Evolutionary conservation across 495 filamentous ascomycete genomes (phyloP), one percentile per base, ranked within the genome.

Genomic region (Hypoxylon lienhwacheense): DNA sequence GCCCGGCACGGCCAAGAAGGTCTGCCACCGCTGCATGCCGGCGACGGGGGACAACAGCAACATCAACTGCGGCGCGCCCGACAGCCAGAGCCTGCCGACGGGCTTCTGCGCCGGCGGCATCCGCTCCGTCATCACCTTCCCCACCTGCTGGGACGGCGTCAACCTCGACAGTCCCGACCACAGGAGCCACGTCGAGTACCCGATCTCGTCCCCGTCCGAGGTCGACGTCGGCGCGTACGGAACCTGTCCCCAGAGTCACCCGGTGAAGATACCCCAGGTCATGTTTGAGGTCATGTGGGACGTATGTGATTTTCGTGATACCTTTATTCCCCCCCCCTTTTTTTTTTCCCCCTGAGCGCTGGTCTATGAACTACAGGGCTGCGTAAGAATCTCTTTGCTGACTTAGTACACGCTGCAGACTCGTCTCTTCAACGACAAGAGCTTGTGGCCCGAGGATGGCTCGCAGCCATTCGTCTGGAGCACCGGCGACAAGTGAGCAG

Each of bases 141-240:
- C 70, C 5, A 70, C 65, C 8, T 66, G 65, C 73, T 89, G 86
- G 86, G 84, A 89, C 56, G 86, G 86, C 6, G 74, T 83, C 60
- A 77, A 85, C 53, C 59, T 75, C n/a, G 83, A 86, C 52, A 77
- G 81, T 4, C 17, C 53, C 0, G 75, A 85, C 60, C 85, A 88
- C 67, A 78, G 76, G 55, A 76, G 73, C 42, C 86, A 89, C 60
- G 68, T 73, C 3, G 66, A 68, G 8, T 73, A 73, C 44, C 65
- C 67, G 5, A 31, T 78, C 37, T n/a, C 7, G 81, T 87, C 39
- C 5, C 35, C 51, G 1, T 24, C 24, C 1, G 52, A 48, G 7
- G 36, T 45, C 1, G 20, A 16, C 0, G 51, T 64, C 43, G 61
- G 59, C 29, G 43, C 66, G 29, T 43, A 52, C 37, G 87, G 87